Base-by-base conservation (phyloP, 1,284 basidiomycete genomes). In the Cryptococcus depauperatus region DNA sequence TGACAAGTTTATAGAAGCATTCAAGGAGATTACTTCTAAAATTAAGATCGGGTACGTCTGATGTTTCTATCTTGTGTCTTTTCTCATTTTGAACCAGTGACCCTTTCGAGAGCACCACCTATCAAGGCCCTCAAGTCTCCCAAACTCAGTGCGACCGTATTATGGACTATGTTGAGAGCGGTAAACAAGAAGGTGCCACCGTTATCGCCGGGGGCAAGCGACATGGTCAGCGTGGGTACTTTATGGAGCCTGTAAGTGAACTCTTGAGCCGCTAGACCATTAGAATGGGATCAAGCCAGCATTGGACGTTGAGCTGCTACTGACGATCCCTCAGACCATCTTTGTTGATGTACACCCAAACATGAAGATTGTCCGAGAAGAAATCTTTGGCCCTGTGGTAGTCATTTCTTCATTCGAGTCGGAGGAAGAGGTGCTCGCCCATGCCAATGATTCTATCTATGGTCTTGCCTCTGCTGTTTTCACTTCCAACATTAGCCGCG, bases 401-500 rank as follows among this genome's bases (percentile, higher is more conserved):
- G 64, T 62, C 19, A 55, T 72, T 16, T 63, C 70, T 27, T 62
- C 62, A 14, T 76, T 76, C 59, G 55, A 57, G 14, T 62, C 62
- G 11, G 70, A 73, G 43, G 62, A 64, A 18, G 64, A 74, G 43
- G 71, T 62, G 8, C 79, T 93, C 55, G 61, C 74, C 29, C 71
- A 89, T 33, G 89, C 89, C 32, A 92, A 92, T 64, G 78, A 83
- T 59, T 90, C 86, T 1, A 76, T 73, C 35, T 93, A 92, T 65
- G 90, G 91, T 19, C 77, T 95, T 23, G 90, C 84, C 16, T 89
- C 90, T 3, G 89, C 85, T 11, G 72, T 93, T 25, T 87, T 92
- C 69, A 90, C 88, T 26, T 85, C 77, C 63, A 85, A 92, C 70
- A 82, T 83, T n/a, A 79, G 77, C 54, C 89, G 92, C 67, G 86